Evolutionary conservation across 768 basidiomycete genomes (phyloP).

Genomic region (Podaxis mareebaensis): DNA sequence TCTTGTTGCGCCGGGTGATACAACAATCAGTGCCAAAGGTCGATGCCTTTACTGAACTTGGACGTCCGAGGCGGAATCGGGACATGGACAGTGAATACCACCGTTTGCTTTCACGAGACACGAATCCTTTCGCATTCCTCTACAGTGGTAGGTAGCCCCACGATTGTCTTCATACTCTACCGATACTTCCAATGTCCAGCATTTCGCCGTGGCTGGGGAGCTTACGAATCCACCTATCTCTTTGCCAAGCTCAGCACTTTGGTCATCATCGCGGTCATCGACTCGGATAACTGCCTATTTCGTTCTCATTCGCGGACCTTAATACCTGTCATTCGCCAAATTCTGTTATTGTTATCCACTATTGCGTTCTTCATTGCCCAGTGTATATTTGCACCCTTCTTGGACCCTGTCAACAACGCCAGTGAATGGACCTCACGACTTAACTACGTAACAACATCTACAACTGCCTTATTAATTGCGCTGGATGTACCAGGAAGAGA

Average conservation of each 20-base stretch:
- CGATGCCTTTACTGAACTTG: constrained; percentile 72
- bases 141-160: constrained; percentile 56
- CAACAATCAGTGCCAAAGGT: constrained; percentile 59
- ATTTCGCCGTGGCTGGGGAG: constrained; percentile 69
- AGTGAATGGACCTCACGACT: constrained; percentile 74
- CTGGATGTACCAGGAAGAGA: constrained; percentile 54
- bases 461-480: constrained; percentile 63
- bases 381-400: constrained; percentile 60
- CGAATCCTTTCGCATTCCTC: constrained; percentile 68
- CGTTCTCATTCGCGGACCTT: constrained; percentile 48
- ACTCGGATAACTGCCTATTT: constrained; percentile 74
- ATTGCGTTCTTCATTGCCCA: constrained; percentile 62
- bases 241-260: constrained; percentile 70
- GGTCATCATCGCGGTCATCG: constrained; percentile 63
- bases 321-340: constrained; percentile 62
- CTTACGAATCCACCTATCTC: constrained; percentile 65
- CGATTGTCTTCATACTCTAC: not conserved
- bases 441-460: constrained; percentile 67
- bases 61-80: constrained; percentile 50
- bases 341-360: constrained; percentile 56
- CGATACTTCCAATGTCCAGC: constrained; percentile 36
- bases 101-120: constrained; percentile 60
- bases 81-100: constrained; percentile 75
- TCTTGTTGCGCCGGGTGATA: constrained; percentile 60
- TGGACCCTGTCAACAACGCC: constrained; percentile 72